Base-by-base conservation (phyloP, 1,284 basidiomycete species). In the Tylopilus sp. region DNA sequence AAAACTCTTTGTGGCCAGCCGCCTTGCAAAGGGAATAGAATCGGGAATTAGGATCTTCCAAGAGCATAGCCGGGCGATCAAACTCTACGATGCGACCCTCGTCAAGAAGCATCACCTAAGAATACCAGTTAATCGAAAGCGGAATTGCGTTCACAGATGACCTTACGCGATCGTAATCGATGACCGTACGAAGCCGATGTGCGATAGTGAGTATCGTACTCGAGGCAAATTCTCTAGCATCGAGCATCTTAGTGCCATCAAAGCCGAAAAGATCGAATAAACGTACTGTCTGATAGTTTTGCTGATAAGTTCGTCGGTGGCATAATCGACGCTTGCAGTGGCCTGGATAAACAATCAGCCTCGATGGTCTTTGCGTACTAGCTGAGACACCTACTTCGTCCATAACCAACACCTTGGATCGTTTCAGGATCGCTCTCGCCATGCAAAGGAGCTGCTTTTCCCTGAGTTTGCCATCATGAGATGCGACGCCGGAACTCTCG, bases 71-170 rank as follows among this genome's bases (percentile, higher is more conserved):
- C 0, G 93, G 92, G 45, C 68, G 69, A 61, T 89, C 91, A 60
- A 85, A 93, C 63, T 95, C 92, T 3, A 83, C 75, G 47, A 96
- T 91, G 3, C 77, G 77, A 7, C 91, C 90, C 66, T 91, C 81
- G 54, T 94, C 91, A n/a, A 94, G 80, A 35, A 94, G 75, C 82
- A 94, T 90, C 37, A 90, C 82, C 85, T 88, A 20, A 10, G 28
- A 33, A 45, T 18, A 8, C 12, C 1, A 5, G 10, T 57, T 8
- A 53, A 31, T 29, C 17, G 8, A 12, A 44, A 44, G 20, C 29
- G 10, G 9, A 36, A 28, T 4, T 64, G 68, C 67, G 18, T 6
- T 7, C 18, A 45, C 9, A 30, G 30, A 20, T 7, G 15, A 4
- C 62, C 70, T 51, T 56, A 80, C 79, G 54, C 80, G 74, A 60